phyloP scores from a whole-genome alignment of 345 rosid species.

The Erysimum cheiranthoides region DNA sequence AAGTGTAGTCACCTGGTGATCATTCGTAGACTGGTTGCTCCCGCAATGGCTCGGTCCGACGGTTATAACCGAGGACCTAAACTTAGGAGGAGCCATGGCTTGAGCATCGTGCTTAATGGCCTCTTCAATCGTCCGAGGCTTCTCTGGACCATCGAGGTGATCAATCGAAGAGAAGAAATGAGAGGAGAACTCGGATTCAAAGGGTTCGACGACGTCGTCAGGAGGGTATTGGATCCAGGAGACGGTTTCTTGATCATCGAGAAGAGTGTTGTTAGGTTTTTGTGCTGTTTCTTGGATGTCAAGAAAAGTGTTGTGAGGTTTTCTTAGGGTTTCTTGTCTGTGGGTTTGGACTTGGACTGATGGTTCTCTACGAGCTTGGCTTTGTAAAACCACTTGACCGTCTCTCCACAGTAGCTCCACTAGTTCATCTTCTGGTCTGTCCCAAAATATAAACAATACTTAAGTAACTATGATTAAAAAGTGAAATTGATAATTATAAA shows the following conservation, averaged over 20 bases:
- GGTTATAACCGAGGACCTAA: constrained; percentile 54
- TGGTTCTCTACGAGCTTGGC: constrained; percentile 60
- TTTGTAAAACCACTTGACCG: constrained; percentile 72
- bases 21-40: constrained; percentile 59
- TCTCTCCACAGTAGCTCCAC: constrained; percentile 76
- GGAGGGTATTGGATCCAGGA: constrained; percentile 76
- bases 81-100: constrained; percentile 59
- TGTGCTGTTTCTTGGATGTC: constrained; percentile 28
- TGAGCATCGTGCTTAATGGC: constrained; percentile 48
- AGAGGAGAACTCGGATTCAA: constrained; percentile 67
- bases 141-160: constrained; percentile 27
- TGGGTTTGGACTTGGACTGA: constrained; percentile 35
- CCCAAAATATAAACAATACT: background rate
- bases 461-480: constrained; percentile 1
- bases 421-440: constrained; percentile 66
- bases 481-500: background rate
- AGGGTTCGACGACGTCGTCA: constrained; percentile 50
- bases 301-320: constrained; percentile 21
- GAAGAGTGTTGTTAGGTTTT: constrained; percentile 23
- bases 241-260: constrained; percentile 61
- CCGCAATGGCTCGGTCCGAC: constrained; percentile 71
- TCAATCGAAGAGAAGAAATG: constrained; percentile 50
- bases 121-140: constrained; percentile 39
- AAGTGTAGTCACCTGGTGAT: constrained; percentile 48
- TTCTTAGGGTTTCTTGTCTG: constrained; percentile 31